A percentile compares a stretch with the other conserved stretches of the same genome.
These are phyloP conservation scores for Colletotrichum sp. DNA, from an alignment of 2,329 filamentous ascomycete species.

Conservation along the genomic window DNA sequence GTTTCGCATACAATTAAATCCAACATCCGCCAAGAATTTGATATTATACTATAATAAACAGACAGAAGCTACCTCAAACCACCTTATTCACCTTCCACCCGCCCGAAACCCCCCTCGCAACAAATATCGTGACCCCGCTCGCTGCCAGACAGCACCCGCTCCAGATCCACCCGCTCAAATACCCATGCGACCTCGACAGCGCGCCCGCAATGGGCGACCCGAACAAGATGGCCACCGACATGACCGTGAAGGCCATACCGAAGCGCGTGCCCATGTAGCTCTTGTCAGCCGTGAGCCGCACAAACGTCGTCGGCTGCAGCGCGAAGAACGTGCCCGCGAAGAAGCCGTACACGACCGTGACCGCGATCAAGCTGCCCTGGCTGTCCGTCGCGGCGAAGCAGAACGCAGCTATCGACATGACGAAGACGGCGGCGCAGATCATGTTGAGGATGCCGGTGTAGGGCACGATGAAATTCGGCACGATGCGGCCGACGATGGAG, in stretches of 20 bases:
- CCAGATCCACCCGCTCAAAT: constrained; percentile 20
- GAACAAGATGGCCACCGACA: constrained; percentile 33
- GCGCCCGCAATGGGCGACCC: constrained; percentile 36
- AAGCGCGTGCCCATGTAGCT: constrained; percentile 42
- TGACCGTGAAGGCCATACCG: constrained; percentile 38
- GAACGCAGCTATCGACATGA: constrained; percentile 24
- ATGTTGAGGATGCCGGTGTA: constrained; percentile 38
- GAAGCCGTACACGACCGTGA: constrained; percentile 23
- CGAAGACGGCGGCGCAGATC: constrained; percentile 8
- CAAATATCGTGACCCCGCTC: background rate
- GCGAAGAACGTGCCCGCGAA: constrained; percentile 40
- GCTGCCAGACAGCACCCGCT: constrained; percentile 11
- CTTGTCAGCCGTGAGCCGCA: constrained; percentile 33
- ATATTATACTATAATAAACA: background rate
- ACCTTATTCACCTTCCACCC: constrained; percentile 12
- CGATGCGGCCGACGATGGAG: constrained; percentile 48
- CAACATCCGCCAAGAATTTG: background rate
- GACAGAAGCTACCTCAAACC: background rate
- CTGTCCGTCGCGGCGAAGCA: constrained; percentile 1
- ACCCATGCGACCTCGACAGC: constrained; percentile 22
- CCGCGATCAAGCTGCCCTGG: constrained; percentile 15
- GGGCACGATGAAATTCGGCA: constrained; percentile 42
- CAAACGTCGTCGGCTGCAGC: constrained; percentile 40
- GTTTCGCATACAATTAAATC: background rate
- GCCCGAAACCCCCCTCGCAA: background rate